Base-by-base conservation (phyloP, 129 eudicot genomes). In the Arctium lappa region DNA sequence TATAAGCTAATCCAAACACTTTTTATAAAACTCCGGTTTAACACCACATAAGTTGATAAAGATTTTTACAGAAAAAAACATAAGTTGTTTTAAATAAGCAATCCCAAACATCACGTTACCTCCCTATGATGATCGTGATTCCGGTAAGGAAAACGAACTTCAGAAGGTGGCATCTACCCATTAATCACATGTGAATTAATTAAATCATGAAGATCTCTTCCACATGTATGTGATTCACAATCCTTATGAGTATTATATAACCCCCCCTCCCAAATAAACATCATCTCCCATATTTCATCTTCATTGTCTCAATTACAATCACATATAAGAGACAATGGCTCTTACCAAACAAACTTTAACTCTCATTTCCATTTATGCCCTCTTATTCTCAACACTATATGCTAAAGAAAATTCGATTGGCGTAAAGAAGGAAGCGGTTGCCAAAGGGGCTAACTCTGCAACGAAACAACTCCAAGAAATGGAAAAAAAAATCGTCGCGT, bases 381-480 rank as follows among this genome's bases (percentile, higher is more conserved):
- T 74, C 7, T 16, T 74, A 10, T 15, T 74, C 16, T 74, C 6
- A 8, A 37, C n/a, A 11, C 3, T 38, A 66, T 66, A 29, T 74
- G 63, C 11, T 29, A 18, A 13, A 30, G 62, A 8, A 40, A 66
- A 13, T 27, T 66, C 82, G 1, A 65, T 76, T 2, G 85, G 85
- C 8, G 78, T 76, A 31, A 85, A 85, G 29, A 70, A 53, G 75
- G 38, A 39, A 13, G 69, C n/a, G 48, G 85, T 18, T 4, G 18
- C 27, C 27, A 60, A 73, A 42, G 83, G 83, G 15, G n/a, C 33
- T 32, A 79, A 79, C 36, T 62, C 79, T 13, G 87, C 88, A 30
- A 71, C 85, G 76, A 85, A 81, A 81, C 82, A 81, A 72, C 76
- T 76, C 1, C 75, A 84, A 79, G 87, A 72, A 7, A 11, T 84